Conservation (phyloP, 345 rosid species). For the Microthlaspi erraticum region DNA sequence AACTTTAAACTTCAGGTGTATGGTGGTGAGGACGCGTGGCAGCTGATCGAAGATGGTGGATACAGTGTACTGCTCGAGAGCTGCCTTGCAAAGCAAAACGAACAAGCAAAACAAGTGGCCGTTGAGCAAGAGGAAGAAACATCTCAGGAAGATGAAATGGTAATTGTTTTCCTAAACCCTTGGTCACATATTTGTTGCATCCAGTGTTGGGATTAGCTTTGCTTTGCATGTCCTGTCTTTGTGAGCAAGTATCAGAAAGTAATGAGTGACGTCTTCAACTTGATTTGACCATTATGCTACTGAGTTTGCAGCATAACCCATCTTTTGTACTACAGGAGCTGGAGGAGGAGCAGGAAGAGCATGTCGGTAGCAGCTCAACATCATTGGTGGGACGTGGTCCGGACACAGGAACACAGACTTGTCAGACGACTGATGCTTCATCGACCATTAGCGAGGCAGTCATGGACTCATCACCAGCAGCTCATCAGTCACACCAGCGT, state of each 20-base stretch:
- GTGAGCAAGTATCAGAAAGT: too few relatives aligned
- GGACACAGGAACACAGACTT: slow-evolving; percentile 1
- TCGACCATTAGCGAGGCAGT: slow-evolving; percentile 14
- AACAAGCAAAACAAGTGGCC: not conserved
- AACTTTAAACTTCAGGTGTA: slow-evolving; percentile 41
- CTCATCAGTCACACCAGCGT: slow-evolving; percentile 1
- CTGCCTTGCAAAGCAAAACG: slow-evolving; percentile 40
- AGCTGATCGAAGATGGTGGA: slow-evolving; percentile 44
- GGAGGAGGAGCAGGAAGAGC: slow-evolving; percentile 23
- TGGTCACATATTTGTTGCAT: not conserved
- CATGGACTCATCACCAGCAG: slow-evolving; percentile 22
- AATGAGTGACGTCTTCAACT: not conserved
- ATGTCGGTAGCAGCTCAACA: slow-evolving; percentile 19
- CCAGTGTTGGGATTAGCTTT: not conserved
- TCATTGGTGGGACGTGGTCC: slow-evolving; percentile 8
- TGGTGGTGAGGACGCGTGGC: slow-evolving; percentile 47
- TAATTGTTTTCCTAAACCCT: not conserved
- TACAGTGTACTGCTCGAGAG: slow-evolving; percentile 39
- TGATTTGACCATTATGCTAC: not conserved
- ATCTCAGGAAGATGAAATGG: slow-evolving; percentile 5
- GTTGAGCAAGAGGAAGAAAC: not conserved
- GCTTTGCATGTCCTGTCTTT: not conserved
- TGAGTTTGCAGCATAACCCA: slow-evolving; percentile 8
- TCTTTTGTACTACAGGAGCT: not conserved
- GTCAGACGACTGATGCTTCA: slow-evolving; percentile 5